Evolutionary conservation across 2,329 filamentous ascomycete genomes (phyloP), one percentile per base, ranked within the genome.

Genomic region (Epichloe festucae): DNA sequence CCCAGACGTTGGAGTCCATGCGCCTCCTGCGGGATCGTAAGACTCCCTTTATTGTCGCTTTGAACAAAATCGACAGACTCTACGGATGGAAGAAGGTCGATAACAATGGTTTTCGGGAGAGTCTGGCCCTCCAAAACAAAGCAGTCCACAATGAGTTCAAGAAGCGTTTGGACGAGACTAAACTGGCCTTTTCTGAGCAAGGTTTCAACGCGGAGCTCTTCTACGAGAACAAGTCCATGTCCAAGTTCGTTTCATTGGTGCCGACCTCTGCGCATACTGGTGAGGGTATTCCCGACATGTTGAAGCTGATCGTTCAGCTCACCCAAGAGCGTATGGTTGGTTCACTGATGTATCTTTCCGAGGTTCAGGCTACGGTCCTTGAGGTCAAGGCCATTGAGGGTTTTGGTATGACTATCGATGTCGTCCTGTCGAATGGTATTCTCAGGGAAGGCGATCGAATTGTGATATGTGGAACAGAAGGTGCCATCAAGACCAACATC

Each of bases 21-120:
- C 86, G 83, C 60, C 74, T 98, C 57, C 81, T 98, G 49, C 82
- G 91, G 64, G 91, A 96, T 62, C 81, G 89, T 62, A 94, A 93
- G 72, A 98, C 93, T 21, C 93, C 93, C 5, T 98, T 98, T 74
- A 95, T 98, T 60, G 94, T 98, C 41, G 94, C 94, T 1, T 77
- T 98, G 65, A 98, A 98, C 84, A 98, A 98, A 77, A 97, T 98
- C 60, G 93, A 98, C 81, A 89, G 93, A 80, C 82, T 98, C 15
- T 98, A 96, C 67, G 89, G 89, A 66, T 98, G 94, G 93, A 95
- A 95, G 77, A 89, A 91, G 74, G 89, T 96, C 55, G 89, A 93
- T 63, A 95, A 98, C 79, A 98, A 98, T 66, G 93, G 93, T 54
- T 97, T 98, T 79, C 83, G 89, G 63, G 91, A 97, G 68, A 91